A percentile compares a stretch with the other conserved stretches of the same genome.
Conservation (phyloP, 495 filamentous ascomycete species). For the Xylaria venustula region DNA sequence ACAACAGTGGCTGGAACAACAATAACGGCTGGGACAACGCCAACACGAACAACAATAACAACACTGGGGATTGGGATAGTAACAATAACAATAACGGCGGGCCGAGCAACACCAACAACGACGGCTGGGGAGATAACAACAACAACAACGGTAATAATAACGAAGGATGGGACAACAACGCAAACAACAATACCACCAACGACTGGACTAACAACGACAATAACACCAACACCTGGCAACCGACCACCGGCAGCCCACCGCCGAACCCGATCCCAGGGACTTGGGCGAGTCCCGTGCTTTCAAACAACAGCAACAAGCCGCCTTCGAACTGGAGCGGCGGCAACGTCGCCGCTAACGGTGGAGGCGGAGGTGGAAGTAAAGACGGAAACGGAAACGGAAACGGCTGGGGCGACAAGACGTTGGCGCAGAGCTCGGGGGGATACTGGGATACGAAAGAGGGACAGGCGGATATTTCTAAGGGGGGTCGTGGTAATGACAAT, state of each 20-base stretch:
- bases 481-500: not conserved
- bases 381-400: not conserved
- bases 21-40: slow-evolving; percentile 4
- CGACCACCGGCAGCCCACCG: not conserved
- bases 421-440: slow-evolving; percentile 11
- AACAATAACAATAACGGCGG: slow-evolving; percentile 11
- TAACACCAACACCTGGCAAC: not conserved
- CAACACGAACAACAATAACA: slow-evolving; percentile 7
- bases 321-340: not conserved
- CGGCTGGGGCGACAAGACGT: not conserved
- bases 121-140: not conserved
- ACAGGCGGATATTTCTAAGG: not conserved
- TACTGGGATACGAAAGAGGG: slow-evolving; percentile 11
- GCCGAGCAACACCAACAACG: not conserved
- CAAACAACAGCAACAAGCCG: not conserved
- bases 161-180: not conserved
- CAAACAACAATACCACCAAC: not conserved
- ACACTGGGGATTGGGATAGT: slow-evolving; percentile 4
- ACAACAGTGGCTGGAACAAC: not conserved
- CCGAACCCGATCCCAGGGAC: slow-evolving; percentile 10
- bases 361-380: not conserved
- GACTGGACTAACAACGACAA: not conserved
- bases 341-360: not conserved
- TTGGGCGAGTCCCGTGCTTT: slow-evolving; percentile 9
- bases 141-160: not conserved